Evolutionary conservation across 768 basidiomycete species (phyloP).

Genomic region (Suillus discolor): DNA sequence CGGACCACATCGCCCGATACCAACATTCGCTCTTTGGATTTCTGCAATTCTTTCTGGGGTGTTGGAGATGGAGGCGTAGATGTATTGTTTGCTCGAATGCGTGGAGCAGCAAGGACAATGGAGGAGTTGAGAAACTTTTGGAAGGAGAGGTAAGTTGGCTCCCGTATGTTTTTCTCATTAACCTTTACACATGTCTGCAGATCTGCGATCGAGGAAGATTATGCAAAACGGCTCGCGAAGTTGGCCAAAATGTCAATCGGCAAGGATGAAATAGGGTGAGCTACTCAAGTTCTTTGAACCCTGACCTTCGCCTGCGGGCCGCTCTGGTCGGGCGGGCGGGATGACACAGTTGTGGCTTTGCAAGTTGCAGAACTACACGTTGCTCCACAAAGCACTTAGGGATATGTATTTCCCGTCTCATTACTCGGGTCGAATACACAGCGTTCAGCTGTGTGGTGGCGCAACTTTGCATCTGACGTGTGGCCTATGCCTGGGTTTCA

Average conservation of each 20-base stretch:
- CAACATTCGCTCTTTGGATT: conserved; percentile 65
- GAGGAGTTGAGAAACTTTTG: conserved; percentile 88
- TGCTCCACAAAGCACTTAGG: background rate
- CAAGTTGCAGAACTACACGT: conserved; percentile 7
- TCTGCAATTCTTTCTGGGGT: conserved; percentile 98
- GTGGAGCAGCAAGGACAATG: conserved; percentile 81
- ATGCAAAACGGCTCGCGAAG: conserved; percentile 81
- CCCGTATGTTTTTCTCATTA: conserved; percentile 4
- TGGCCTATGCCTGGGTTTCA: background rate
- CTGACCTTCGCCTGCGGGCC: conserved; percentile 5
- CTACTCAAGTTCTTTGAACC: conserved; percentile 19
- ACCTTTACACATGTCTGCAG: conserved; percentile 42
- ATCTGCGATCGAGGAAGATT: conserved; percentile 92
- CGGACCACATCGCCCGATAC: conserved; percentile 51
- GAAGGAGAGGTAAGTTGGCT: conserved; percentile 81
- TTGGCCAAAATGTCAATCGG: conserved; percentile 78
- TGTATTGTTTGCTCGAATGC: conserved; percentile 87
- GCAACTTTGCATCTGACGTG: conserved; percentile 4
- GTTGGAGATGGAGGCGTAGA: conserved; percentile 84
- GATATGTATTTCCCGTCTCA: background rate
- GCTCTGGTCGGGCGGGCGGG: conserved; percentile 3
- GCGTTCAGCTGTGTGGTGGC: background rate
- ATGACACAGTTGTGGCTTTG: conserved; percentile 6
- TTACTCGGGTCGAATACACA: background rate
- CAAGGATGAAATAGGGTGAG: conserved; percentile 92